phyloP scores from a whole-genome alignment of 495 filamentous ascomycete species.

The Neurospora discreta region DNA sequence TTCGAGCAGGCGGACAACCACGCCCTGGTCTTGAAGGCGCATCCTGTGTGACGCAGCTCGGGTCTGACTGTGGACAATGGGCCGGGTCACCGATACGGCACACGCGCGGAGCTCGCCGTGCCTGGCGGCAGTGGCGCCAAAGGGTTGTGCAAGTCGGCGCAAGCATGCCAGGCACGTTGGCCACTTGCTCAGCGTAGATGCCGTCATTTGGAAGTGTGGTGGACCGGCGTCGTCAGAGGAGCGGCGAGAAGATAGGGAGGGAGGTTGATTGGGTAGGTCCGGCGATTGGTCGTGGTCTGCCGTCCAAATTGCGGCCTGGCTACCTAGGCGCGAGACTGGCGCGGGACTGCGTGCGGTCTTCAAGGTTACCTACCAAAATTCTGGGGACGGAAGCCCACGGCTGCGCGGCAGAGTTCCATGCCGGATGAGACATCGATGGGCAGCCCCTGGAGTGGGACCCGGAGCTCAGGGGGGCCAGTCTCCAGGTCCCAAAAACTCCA shows the following conservation, averaged over 20 bases:
- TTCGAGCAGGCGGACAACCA: slow-evolving; percentile 48
- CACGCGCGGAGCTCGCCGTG: not conserved
- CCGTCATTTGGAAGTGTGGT: slow-evolving; percentile 7
- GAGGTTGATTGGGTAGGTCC: not conserved
- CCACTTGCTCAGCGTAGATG: slow-evolving; percentile 10
- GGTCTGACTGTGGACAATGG: slow-evolving; percentile 7
- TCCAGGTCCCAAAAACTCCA: too few relatives aligned
- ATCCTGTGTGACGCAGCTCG: slow-evolving; percentile 18
- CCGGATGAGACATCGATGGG: not conserved
- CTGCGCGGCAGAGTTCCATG: not conserved
- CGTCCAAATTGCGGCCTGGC: not conserved
- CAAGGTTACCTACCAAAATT: not conserved
- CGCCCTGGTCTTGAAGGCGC: slow-evolving; percentile 24
- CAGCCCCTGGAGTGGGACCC: not conserved
- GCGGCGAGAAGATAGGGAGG: not conserved
- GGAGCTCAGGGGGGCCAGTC: too few relatives aligned
- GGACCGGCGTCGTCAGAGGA: not conserved
- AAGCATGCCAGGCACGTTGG: slow-evolving; percentile 22
- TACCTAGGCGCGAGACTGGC: not conserved
- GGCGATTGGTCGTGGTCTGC: not conserved
- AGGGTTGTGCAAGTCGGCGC: slow-evolving; percentile 15
- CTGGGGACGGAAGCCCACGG: not conserved
- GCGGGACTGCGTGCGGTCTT: not conserved
- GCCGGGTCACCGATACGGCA: not conserved
- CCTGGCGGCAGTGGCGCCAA: slow-evolving; percentile 1